Percentiles rank a stretch among this genome's conserved stretches.
Evolutionary conservation across 1,284 basidiomycete species (phyloP).

Genomic region (Cutaneotrichosporon cyanovorans): DNA sequence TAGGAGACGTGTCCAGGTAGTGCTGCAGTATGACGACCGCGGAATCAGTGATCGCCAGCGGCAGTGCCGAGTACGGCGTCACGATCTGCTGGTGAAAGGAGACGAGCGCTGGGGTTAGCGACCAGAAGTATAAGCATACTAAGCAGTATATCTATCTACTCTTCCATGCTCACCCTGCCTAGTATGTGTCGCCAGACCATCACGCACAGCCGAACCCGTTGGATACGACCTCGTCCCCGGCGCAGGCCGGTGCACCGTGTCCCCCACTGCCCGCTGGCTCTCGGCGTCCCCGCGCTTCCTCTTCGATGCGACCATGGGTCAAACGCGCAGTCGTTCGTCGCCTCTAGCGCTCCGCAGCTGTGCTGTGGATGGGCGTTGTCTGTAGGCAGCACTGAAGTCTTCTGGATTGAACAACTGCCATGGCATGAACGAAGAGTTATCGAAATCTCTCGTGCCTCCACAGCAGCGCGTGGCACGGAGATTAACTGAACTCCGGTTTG

Average conservation of each 20-base stretch:
- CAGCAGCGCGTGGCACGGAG: no score
- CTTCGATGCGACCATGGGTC: conserved; percentile 23
- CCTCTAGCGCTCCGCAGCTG: no score
- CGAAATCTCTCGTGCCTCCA: no score
- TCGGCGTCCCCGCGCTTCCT: conserved; percentile 32
- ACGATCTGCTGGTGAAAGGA: conserved; percentile 45
- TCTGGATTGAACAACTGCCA: no score
- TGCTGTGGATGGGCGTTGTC: no score
- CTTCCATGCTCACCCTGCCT: conserved; percentile 39
- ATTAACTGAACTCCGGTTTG: no score
- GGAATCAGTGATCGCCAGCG: conserved; percentile 39
- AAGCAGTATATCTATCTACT: no score
- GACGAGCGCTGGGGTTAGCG: conserved; percentile 32
- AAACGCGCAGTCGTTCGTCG: no score
- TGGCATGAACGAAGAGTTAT: no score
- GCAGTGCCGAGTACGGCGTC: conserved; percentile 35
- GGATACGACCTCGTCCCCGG: conserved; percentile 32
- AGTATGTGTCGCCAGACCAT: conserved; percentile 33
- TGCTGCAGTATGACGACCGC: conserved; percentile 44
- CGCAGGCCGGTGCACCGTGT: conserved; percentile 24
- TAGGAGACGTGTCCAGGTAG: conserved; percentile 43
- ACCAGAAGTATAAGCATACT: neutral
- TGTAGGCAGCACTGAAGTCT: no score
- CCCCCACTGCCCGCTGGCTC: conserved; percentile 5
- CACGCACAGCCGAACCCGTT: conserved; percentile 36